Conservation (phyloP, 768 basidiomycete genomes). For the Trametes meyenii region DNA sequence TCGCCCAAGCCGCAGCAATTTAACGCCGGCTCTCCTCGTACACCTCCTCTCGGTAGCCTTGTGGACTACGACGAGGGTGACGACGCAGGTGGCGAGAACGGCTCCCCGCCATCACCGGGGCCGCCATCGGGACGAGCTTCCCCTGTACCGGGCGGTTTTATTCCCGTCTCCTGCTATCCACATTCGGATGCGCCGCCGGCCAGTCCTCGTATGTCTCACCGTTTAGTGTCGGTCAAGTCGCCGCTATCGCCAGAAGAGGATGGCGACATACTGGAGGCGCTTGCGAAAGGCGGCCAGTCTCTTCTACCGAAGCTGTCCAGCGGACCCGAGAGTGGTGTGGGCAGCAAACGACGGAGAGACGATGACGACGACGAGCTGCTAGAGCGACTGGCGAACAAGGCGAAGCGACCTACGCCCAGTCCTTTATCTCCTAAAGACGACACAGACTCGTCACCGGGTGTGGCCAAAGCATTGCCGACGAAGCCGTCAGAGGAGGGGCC, state of each 20-base stretch:
- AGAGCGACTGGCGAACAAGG: conserved; percentile 58
- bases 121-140: conserved; percentile 18
- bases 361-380: conserved; percentile 73
- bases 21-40: conserved; percentile 41
- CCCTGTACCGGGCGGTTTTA: conserved; percentile 17
- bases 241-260: conserved; percentile 50
- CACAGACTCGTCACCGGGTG: conserved; percentile 19
- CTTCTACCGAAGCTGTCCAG: conserved; percentile 14
- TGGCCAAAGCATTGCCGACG: conserved; percentile 33
- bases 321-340: conserved; percentile 13
- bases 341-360: conserved; percentile 39
- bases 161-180: conserved; percentile 7
- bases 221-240: conserved; percentile 33
- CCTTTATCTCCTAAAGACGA: conserved; percentile 50
- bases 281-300: conserved; percentile 39
- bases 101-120: not conserved
- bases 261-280: conserved; percentile 58
- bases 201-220: conserved; percentile 43
- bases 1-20: conserved; percentile 21
- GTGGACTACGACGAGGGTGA: conserved; percentile 85
- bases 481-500: conserved; percentile 57
- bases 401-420: conserved; percentile 41
- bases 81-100: conserved; percentile 24
- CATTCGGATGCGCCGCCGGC: conserved; percentile 22
- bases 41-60: conserved; percentile 60